Percentiles rank a stretch among this genome's conserved stretches.
Evolutionary conservation across 345 rosid species (phyloP).

Genomic region (Aurinia saxatilis): DNA sequence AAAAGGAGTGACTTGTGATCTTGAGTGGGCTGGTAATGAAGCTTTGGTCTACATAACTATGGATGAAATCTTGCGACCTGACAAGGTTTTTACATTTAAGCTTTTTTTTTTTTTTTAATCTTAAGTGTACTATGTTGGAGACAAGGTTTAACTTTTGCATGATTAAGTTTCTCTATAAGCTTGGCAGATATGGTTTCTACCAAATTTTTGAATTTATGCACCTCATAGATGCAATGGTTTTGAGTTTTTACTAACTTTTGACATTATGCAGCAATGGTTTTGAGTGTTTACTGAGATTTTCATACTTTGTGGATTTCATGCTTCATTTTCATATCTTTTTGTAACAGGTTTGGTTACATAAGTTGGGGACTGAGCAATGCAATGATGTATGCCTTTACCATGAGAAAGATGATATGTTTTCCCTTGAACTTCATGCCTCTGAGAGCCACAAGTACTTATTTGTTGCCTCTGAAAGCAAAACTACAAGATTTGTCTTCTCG

Average conservation of each 20-base stretch:
- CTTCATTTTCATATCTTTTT: slow-evolving; percentile 5
- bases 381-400: slow-evolving; percentile 75
- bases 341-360: slow-evolving; percentile 82
- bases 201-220: background rate
- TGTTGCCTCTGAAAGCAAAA: slow-evolving; percentile 68
- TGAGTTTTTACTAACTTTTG: background rate
- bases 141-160: too few relatives aligned
- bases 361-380: slow-evolving; percentile 66
- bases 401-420: slow-evolving; percentile 84
- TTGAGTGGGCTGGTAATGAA: slow-evolving; percentile 84
- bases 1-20: slow-evolving; percentile 39
- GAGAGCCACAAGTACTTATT: slow-evolving; percentile 70
- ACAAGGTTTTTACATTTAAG: slow-evolving; percentile 48
- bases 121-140: too few relatives aligned
- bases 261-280: background rate
- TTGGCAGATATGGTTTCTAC: background rate
- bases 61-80: slow-evolving; percentile 82
- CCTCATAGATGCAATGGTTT: background rate
- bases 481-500: slow-evolving; percentile 56
- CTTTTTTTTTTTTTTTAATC: background rate
- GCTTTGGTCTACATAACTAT: slow-evolving; percentile 69
- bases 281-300: background rate
- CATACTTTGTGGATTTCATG: background rate
- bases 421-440: slow-evolving; percentile 59
- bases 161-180: background rate